These are phyloP conservation scores for Fusarium sp. DNA, from an alignment of 2,329 filamentous ascomycete genomes.

Conservation along the genomic window DNA sequence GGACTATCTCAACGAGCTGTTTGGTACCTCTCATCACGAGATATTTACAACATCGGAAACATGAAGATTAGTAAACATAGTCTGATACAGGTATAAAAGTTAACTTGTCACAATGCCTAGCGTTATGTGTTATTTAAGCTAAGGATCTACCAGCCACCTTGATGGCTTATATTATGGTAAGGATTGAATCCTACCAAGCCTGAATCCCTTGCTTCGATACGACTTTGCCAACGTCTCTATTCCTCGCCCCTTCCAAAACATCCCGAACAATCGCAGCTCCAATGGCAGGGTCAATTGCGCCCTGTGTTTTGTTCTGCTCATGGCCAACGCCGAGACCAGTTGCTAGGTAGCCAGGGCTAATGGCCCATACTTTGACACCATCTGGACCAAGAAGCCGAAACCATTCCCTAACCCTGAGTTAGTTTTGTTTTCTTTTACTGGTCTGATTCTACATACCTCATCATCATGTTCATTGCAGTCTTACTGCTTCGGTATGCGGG, in stretches of 20 bases:
- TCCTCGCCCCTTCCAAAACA: background rate
- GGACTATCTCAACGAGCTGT: background rate
- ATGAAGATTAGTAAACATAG: no score
- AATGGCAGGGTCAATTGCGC: background rate
- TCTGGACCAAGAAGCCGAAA: background rate
- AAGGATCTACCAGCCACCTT: background rate
- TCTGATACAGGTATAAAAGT: background rate
- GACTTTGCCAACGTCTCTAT: background rate
- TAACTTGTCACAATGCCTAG: background rate
- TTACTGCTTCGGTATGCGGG: background rate
- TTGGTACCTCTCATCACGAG: background rate
- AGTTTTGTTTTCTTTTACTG: accelerated
- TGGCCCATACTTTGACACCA: background rate
- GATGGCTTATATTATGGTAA: background rate
- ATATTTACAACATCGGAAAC: background rate
- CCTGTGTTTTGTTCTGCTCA: background rate
- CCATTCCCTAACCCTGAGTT: accelerated
- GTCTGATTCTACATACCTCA: background rate
- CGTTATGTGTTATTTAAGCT: background rate
- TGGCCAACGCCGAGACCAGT: background rate
- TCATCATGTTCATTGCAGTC: slow-evolving; percentile 1
- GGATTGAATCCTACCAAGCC: background rate
- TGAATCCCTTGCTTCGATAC: background rate
- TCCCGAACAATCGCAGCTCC: background rate
- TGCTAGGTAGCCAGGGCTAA: background rate